Conservation (phyloP, 192 early-diverging fungal species). For the Entomortierella parvispora region DNA sequence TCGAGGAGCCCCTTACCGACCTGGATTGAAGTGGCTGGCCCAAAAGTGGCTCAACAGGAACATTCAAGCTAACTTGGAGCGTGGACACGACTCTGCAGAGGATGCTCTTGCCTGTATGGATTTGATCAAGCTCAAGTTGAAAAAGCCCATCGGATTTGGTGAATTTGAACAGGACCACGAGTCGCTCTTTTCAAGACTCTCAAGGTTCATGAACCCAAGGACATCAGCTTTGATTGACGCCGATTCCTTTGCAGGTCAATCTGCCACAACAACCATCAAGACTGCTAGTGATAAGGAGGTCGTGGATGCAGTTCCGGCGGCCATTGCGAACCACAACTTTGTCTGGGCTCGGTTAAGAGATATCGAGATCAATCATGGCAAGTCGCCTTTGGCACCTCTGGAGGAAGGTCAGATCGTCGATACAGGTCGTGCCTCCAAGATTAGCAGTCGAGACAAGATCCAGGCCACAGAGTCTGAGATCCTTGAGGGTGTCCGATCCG, state of each 20-base stretch:
- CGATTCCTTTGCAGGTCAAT: conserved; percentile 20
- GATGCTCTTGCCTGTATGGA: conserved; percentile 76
- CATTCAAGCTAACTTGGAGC: conserved; percentile 61
- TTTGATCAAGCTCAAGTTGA: conserved; percentile 66
- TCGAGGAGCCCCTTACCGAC: conserved; percentile 60
- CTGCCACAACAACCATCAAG: conserved; percentile 26
- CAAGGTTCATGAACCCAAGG: conserved; percentile 21
- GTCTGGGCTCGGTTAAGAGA: conserved; percentile 47
- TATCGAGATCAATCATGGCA: conserved; percentile 51
- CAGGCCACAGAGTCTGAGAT: conserved; percentile 37
- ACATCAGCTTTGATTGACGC: conserved; percentile 37
- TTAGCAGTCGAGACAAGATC: conserved; percentile 35
- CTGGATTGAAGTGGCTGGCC: conserved; percentile 63
- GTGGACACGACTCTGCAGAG: conserved; percentile 76
- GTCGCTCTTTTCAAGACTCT: conserved; percentile 50
- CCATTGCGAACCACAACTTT: conserved; percentile 34
- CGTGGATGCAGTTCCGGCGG: conserved; percentile 35
- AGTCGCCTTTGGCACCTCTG: neutral
- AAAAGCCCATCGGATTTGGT: conserved; percentile 52
- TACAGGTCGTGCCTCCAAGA: conserved; percentile 28
- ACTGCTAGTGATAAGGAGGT: conserved; percentile 31
- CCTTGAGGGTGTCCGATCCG: conserved; percentile 22
- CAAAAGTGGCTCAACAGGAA: conserved; percentile 59
- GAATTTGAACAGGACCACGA: conserved; percentile 44
- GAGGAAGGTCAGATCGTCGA: conserved; percentile 19